A percentile compares a stretch with the other conserved stretches of the same genome.
These are phyloP conservation scores for Actinidia chinensis DNA, from an alignment of 179 eudicot genomes.

Conservation along the genomic window DNA sequence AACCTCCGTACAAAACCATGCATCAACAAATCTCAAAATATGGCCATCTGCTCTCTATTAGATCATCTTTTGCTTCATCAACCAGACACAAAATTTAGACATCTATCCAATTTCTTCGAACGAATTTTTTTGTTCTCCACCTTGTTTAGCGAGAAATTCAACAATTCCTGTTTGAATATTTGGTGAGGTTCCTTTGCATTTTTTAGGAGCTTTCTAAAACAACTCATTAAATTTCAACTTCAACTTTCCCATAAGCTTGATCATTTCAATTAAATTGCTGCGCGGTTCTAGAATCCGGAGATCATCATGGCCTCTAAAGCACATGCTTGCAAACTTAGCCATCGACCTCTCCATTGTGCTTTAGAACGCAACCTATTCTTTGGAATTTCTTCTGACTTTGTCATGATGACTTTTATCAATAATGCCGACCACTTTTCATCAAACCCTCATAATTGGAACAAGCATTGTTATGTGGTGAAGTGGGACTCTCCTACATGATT, in stretches of 20 bases:
- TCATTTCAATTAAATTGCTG: background rate
- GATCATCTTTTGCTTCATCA: background rate
- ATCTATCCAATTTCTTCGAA: background rate
- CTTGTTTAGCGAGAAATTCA: background rate
- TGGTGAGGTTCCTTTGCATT: too few relatives aligned
- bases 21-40: too few relatives aligned
- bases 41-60: background rate
- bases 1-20: too few relatives aligned
- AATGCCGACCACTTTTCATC: too few relatives aligned
- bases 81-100: background rate
- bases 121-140: background rate
- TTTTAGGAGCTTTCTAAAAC: background rate
- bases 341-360: background rate
- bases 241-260: background rate
- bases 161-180: too few relatives aligned
- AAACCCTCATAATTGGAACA: too few relatives aligned
- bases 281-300: background rate
- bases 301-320: background rate
- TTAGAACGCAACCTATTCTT: background rate
- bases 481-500: too few relatives aligned
- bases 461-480: too few relatives aligned
- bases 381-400: too few relatives aligned
- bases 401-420: too few relatives aligned
- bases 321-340: background rate
- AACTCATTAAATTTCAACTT: background rate